phyloP scores from a whole-genome alignment of 1,139 yeast species.

The Kodamaea derodonti region DNA sequence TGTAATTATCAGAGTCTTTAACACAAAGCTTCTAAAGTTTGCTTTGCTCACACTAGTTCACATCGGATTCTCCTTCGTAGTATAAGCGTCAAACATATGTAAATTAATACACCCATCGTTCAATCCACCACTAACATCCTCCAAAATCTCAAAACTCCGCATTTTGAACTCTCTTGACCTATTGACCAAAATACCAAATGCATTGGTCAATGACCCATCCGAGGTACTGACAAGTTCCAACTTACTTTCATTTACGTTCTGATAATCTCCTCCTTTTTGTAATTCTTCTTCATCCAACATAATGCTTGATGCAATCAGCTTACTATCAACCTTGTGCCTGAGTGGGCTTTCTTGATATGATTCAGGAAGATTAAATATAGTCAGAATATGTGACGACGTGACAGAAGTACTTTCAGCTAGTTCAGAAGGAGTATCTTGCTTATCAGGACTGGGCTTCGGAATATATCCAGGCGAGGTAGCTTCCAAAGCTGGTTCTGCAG shows the following conservation, averaged over 20 bases:
- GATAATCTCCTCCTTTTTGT: slow-evolving; percentile 30
- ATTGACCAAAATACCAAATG: slow-evolving; percentile 18
- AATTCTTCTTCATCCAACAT: slow-evolving; percentile 36
- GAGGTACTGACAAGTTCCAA: slow-evolving; percentile 19
- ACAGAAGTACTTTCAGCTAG: background rate
- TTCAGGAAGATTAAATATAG: slow-evolving; percentile 36
- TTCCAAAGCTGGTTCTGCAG: slow-evolving; percentile 10
- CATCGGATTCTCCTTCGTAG: slow-evolving; percentile 66
- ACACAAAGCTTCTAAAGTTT: too few relatives aligned
- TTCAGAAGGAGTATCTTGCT: background rate
- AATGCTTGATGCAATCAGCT: slow-evolving; percentile 22
- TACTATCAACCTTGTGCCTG: slow-evolving; percentile 18
- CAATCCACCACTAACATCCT: slow-evolving; percentile 55
- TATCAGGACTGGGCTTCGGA: background rate
- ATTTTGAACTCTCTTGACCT: slow-evolving; percentile 20
- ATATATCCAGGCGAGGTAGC: slow-evolving; percentile 1
- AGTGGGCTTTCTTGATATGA: slow-evolving; percentile 27
- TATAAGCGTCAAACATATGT: slow-evolving; percentile 70
- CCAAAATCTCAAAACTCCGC: slow-evolving; percentile 61
- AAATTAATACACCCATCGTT: slow-evolving; percentile 72
- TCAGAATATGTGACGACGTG: slow-evolving; percentile 3
- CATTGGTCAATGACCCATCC: slow-evolving; percentile 17
- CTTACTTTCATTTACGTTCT: slow-evolving; percentile 26
- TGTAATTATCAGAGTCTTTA: too few relatives aligned
- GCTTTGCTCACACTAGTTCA: too few relatives aligned